Base-by-base conservation (phyloP, 768 basidiomycete species). In the Cyathus striatus region DNA sequence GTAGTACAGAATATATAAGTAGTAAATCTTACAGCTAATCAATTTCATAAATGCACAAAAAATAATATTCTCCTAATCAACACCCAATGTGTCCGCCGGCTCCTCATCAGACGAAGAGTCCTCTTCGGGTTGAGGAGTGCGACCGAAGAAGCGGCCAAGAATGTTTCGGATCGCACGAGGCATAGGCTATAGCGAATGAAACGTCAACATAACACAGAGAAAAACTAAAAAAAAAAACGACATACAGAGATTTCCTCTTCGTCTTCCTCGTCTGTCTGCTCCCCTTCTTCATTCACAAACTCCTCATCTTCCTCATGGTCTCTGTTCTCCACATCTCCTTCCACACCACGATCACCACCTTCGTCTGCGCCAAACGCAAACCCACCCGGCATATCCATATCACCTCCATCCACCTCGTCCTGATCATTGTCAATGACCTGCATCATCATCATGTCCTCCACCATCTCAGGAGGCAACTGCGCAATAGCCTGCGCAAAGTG, bases 91-190 rank as follows among this genome's bases (percentile, higher is more conserved):
- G 24, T 56, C 50, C 53, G 62, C 61, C 46, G 56, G 55, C n/a
- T 67, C 70, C 1, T 72, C 74, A 2, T 75, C 73, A 13, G 68
- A 68, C 1, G 70, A 69, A 26, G 64, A 63, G 16, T 68, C 63
- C 10, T 64, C 63, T 5, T 57, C 60, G 7, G 49, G 56, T 18
- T 50, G 49, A 1, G 55, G 38, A 16, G 44, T 43, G 20, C 68
- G 53, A 40, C 70, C 79, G 76, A 79, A 86, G 48, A 87, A 72
- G 6, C 80, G 63, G 40, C 72, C 73, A 30, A 86, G 45, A 5
- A 86, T 60, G 51, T 79, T 81, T 9, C 80, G 68, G 2, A 85
- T 57, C 5, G 81, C 55, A 2, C 80, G 73, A 18, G 81, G 81
- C 53, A 86, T 62, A 3, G 79, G 73, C 83, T 86, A 26, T 20